Evolutionary conservation across 768 basidiomycete species (phyloP).

Genomic region (Dioszegia aurantiaca): DNA sequence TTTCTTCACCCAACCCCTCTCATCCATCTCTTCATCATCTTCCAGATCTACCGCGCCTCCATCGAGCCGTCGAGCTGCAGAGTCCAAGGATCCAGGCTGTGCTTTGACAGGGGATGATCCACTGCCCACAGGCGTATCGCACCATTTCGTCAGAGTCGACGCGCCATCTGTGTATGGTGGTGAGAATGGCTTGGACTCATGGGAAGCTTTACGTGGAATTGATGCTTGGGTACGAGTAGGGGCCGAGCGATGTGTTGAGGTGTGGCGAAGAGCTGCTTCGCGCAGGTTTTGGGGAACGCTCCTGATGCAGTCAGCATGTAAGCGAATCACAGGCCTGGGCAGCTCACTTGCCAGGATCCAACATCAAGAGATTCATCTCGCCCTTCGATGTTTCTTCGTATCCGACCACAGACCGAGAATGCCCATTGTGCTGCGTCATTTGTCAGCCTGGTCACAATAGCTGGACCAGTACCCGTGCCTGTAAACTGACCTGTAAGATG

Average conservation of each 20-base stretch:
- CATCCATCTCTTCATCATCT: slow-evolving; percentile 20
- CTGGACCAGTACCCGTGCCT: neutral
- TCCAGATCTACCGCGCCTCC: slow-evolving; percentile 13
- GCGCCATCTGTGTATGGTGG: slow-evolving; percentile 38
- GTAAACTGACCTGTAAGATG: slow-evolving; percentile 58
- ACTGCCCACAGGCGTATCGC: neutral
- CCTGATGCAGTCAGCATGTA: slow-evolving; percentile 13
- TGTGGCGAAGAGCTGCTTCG: slow-evolving; percentile 13
- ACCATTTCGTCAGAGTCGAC: slow-evolving; percentile 17
- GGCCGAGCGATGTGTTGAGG: neutral
- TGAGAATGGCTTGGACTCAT: slow-evolving; percentile 31
- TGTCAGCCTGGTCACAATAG: too few species aligned
- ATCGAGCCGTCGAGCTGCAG: neutral
- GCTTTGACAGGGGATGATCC: neutral
- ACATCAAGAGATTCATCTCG: slow-evolving; percentile 64
- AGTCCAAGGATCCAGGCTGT: too few species aligned
- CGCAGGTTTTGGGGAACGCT: slow-evolving; percentile 16
- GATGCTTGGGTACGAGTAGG: neutral
- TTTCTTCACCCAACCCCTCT: slow-evolving; percentile 25
- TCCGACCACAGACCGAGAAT: slow-evolving; percentile 83
- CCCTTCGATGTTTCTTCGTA: slow-evolving; percentile 68
- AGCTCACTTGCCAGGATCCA: slow-evolving; percentile 65
- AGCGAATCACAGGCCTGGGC: too few species aligned
- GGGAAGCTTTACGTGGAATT: slow-evolving; percentile 17
- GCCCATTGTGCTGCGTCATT: slow-evolving; percentile 78